These are phyloP conservation scores for Lophium mytilinum DNA, from an alignment of 495 filamentous ascomycete genomes.

Conservation along the genomic window DNA sequence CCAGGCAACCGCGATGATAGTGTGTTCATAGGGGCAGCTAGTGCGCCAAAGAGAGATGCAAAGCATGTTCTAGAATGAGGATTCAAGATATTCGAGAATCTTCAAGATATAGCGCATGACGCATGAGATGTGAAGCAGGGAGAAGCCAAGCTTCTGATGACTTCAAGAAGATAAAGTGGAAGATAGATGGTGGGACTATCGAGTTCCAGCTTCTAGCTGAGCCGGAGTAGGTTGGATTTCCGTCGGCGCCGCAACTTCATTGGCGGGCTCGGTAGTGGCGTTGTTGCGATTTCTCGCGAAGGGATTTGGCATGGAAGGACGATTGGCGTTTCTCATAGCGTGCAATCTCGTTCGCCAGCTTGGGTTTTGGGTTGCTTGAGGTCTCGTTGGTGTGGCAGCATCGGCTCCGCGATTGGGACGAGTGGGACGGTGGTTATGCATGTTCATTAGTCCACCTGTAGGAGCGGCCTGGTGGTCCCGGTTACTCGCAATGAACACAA, in stretches of 20 bases:
- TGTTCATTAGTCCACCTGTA: constrained; percentile 1
- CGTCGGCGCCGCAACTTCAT: background rate
- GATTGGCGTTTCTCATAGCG: background rate
- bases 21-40: no score
- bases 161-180: no score
- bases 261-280: background rate
- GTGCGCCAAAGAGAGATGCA: no score
- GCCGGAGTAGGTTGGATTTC: constrained; percentile 14
- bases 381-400: background rate
- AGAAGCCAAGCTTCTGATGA: no score
- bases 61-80: no score
- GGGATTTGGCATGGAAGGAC: constrained; percentile 4
- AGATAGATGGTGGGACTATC: constrained; percentile 2
- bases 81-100: no score
- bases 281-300: constrained; percentile 12
- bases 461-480: background rate
- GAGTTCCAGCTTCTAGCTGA: constrained; percentile 25
- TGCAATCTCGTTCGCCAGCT: constrained; percentile 6
- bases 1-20: no score
- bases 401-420: constrained; percentile 5
- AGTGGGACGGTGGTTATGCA: constrained; percentile 6
- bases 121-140: no score
- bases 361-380: background rate
- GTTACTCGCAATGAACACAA: constrained; percentile 8
- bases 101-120: no score